Evolutionary conservation across 2,329 filamentous ascomycete genomes (phyloP), one percentile per base, ranked within the genome.

Genomic region (Nakataea oryzae): DNA sequence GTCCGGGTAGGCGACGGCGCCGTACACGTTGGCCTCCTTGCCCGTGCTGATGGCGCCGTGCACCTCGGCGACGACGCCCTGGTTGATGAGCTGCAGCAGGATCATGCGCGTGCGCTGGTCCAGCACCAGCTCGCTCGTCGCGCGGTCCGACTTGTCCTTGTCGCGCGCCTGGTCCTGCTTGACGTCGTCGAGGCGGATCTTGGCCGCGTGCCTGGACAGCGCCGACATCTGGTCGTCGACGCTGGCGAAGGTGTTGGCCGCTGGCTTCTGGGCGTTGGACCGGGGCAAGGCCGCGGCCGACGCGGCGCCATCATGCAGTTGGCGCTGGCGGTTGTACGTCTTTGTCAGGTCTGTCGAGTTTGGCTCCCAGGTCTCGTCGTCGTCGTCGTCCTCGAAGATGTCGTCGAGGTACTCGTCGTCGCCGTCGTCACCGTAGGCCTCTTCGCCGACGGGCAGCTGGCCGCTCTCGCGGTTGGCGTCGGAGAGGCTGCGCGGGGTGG

Each of bases 21-120:
- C 91, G 76, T 99, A 99, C 29, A 99, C 95, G 73, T 99, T 99
- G 64, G 95, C 95, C 75, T 99, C 95, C 74, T 99, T 99, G 62
- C 95, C 95, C 0, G 95, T 99, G 64, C 91, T 96, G 68, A 99
- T 84, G 72, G 95, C 95, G 58, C 96, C 95, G 73, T 99, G 92
- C 60, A 99, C 88, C 74, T 97, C 93, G 63, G 88, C 90, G 59
- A 99, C 87, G 65, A 93, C 81, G 64, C 91, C 89, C 41, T 91
- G 86, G 74, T 97, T 97, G 78, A 97, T 93, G 83, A 99, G 91
- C 77, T 97, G 91, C 66, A 97, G 81, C 61, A 99, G 79, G 64
- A 99, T 93, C 91, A 97, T 96, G 67, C 93, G 89, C 17, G 95
- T 99, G 61, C 92, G 84, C 65, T 92, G 91, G 75, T 99, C 95